Base-by-base conservation (phyloP, 768 basidiomycete species). In the Leccinum broughii region DNA sequence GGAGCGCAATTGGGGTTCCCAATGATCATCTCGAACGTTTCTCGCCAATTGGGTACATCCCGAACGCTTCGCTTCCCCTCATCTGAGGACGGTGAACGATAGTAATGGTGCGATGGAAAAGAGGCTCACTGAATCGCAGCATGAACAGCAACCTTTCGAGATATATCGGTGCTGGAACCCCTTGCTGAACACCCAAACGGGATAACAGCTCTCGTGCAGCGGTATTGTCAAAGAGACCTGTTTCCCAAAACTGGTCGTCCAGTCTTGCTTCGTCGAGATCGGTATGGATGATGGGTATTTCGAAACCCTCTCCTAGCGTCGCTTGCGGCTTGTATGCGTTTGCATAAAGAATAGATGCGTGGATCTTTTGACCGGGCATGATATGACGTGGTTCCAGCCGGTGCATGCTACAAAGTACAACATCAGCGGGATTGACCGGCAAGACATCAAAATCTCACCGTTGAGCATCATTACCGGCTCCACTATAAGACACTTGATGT, bases 311-410 rank as follows among this genome's bases (percentile, higher is more conserved):
- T 32, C 51, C 51, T 6, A 32, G 30, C n/a, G 51, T 52, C 6
- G 51, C 51, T 8, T 34, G 51, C 17, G 51, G 51, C 51, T 52
- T 34, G 26, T 52, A 52, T 1, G 32, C 32, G 13, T 30, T 52
- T 30, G 30, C 17, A 13, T 52, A 52, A 11, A 52, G 13, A 34
- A 52, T 52, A 6, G 51, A 52, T 4, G 51, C 51, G 6, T 52
- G 51, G 30, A 52, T 8, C 30, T 52, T 52, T 52, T 52, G 51
- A 20, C 30, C 30, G 6, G 51, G 51, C 6, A 52, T 34, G 30
- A 52, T 65, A 26, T 58, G 63, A 51, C 65, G 65, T 10, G 65
- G 65, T 28, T 58, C 57, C 15, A 44, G 41, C 41, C n/a, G 41
- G n/a, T 44, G 41, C 41, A 44, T 44, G 41, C 41, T 44, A 44